A percentile compares a stretch with the other conserved stretches of the same genome.
These are phyloP conservation scores for Coemansia sp. DNA, from an alignment of 192 early-diverging fungal species.

Conservation along the genomic window DNA sequence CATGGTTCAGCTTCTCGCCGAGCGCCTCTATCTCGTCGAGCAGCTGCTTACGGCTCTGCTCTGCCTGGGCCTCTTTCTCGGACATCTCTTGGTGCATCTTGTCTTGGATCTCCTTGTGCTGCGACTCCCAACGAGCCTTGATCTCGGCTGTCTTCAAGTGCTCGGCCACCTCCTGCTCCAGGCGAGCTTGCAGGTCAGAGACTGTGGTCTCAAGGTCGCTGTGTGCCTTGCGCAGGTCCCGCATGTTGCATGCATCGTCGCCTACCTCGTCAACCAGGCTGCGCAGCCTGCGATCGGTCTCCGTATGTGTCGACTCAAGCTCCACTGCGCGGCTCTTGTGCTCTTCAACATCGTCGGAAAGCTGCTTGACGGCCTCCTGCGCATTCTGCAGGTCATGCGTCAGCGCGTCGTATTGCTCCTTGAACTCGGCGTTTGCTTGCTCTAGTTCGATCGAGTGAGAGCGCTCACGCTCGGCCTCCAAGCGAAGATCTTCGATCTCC, in stretches of 20 bases:
- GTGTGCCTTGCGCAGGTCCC: slow-evolving; percentile 69
- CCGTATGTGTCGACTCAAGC: slow-evolving; percentile 26
- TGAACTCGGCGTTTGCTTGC: slow-evolving; percentile 56
- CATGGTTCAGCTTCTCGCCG: slow-evolving; percentile 60
- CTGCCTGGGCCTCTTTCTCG: slow-evolving; percentile 69
- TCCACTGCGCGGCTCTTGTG: slow-evolving; percentile 21
- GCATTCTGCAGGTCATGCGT: slow-evolving; percentile 17
- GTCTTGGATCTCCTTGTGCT: slow-evolving; percentile 67
- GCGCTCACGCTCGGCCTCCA: slow-evolving; percentile 70
- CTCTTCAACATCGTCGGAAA: slow-evolving; percentile 12
- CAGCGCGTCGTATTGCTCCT: slow-evolving; percentile 57
- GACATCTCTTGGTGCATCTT: slow-evolving; percentile 61
- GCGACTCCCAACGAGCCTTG: slow-evolving; percentile 65
- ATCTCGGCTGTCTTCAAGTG: slow-evolving; percentile 65
- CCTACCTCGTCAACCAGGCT: slow-evolving; percentile 61
- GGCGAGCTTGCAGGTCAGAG: slow-evolving; percentile 59
- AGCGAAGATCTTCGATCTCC: slow-evolving; percentile 74
- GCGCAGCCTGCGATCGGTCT: slow-evolving; percentile 56
- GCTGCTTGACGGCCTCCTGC: slow-evolving; percentile 5
- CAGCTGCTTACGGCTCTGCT: slow-evolving; percentile 70
- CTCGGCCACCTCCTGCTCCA: slow-evolving; percentile 64
- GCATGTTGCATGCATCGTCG: slow-evolving; percentile 69
- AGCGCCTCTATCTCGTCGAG: slow-evolving; percentile 58
- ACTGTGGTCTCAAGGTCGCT: slow-evolving; percentile 62
- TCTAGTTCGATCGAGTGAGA: slow-evolving; percentile 58